Evolutionary conservation across 106 monocot genomes (phyloP), one percentile per base, ranked within the genome.

Genomic region (Iris macrosiphon): DNA sequence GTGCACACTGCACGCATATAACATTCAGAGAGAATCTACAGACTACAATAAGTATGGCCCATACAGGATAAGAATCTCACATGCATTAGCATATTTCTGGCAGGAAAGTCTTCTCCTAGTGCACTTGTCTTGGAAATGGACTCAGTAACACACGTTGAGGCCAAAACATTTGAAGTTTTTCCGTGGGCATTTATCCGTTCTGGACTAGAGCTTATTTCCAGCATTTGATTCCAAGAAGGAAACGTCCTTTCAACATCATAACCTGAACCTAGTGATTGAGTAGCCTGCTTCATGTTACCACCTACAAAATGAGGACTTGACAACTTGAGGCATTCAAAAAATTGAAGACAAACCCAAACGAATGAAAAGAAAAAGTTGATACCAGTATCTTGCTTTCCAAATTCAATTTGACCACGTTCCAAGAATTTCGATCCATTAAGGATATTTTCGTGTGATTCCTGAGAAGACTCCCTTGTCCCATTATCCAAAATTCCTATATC

Each of bases 141-240:
- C 10, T 72, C 50, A 16, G 32, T 7, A 57, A 42, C 17, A 55
- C 28, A 25, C 15, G 49, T 8, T 13, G 25, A 11, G 25, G 17
- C 19, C 23, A 14, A 40, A 2, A 62, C 16, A 25, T 50, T 39
- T 42, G 68, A 71, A 35, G 37, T 65, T 53, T 7, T 63, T 33
- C 43, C 38, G 53, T 46, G 12, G 43, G 25, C 10, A 59, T 20
- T 25, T n/a, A 31, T 41, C 45, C 12, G 33, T 57, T 54, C 13
- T 26, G 48, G 57, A 57, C 31, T 44, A 30, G 75, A 71, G 34
- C 57, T 63, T 26, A 26, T 52, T 3, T 66, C 55, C 21, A 75
- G 43, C 49, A 80, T 55, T 46, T 80, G 54, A 58, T 57, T 75
- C 80, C 75, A 80, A 21, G 66, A 62, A 50, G 70, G 38, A 3